These are phyloP conservation scores for Neurospora sp. DNA, from an alignment of 495 filamentous ascomycete genomes.

Conservation along the genomic window DNA sequence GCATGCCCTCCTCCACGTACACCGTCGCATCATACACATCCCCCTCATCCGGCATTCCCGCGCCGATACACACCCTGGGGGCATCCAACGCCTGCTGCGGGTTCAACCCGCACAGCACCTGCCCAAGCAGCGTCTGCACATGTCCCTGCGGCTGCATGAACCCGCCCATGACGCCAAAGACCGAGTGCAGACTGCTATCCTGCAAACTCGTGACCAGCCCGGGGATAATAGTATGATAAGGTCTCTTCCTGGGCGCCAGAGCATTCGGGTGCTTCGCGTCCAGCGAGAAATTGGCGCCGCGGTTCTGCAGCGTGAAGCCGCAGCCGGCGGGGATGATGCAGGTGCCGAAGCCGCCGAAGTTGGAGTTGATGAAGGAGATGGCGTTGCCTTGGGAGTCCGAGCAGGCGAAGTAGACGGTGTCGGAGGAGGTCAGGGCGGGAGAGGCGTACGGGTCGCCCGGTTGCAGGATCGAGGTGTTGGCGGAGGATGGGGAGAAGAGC, in stretches of 20 bases:
- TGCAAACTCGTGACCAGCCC: slow-evolving; percentile 70
- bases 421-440: slow-evolving; percentile 51
- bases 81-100: slow-evolving; percentile 88
- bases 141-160: slow-evolving; percentile 99
- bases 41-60: slow-evolving; percentile 47
- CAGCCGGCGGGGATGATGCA: slow-evolving; percentile 71
- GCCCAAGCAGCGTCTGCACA: slow-evolving; percentile 87
- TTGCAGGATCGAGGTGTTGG: slow-evolving; percentile 11
- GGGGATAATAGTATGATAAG: slow-evolving; percentile 97
- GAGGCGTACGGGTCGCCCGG: slow-evolving; percentile 54
- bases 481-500: slow-evolving; percentile 25
- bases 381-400: slow-evolving; percentile 78
- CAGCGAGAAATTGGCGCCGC: slow-evolving; percentile 76
- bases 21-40: slow-evolving; percentile 37
- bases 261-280: slow-evolving; percentile 60
- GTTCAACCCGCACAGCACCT: slow-evolving; percentile 72
- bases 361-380: slow-evolving; percentile 93
- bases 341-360: slow-evolving; percentile 85
- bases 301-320: slow-evolving; percentile 91
- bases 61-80: slow-evolving; percentile 74
- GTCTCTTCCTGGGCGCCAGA: slow-evolving; percentile 72
- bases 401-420: slow-evolving; percentile 89
- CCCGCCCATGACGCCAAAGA: slow-evolving; percentile 95
- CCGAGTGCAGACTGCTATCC: slow-evolving; percentile 64
- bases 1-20: slow-evolving; percentile 79